Percentiles rank a stretch among this genome's conserved stretches.
Conservation (phyloP, 805 yeast species). For the Yueomyces sp. region DNA sequence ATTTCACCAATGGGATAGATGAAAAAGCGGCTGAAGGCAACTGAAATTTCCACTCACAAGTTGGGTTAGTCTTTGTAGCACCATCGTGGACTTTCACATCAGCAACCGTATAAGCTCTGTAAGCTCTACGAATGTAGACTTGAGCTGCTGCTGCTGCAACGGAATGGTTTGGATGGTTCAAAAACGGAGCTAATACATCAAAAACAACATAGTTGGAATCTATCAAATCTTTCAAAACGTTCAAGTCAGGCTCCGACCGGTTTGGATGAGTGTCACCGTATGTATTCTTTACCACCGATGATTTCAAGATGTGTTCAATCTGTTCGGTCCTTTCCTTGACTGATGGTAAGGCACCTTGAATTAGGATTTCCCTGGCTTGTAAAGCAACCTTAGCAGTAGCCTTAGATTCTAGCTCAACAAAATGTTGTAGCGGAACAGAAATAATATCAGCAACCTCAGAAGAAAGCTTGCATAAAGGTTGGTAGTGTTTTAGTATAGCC, state of each 20-base stretch:
- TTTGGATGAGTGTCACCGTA: conserved; percentile 74
- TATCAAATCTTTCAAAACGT: conserved; percentile 76
- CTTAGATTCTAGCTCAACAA: conserved; percentile 84
- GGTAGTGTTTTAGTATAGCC: conserved; percentile 75
- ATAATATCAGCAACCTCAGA: conserved; percentile 56
- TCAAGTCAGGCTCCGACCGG: conserved; percentile 63
- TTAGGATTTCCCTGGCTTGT: conserved; percentile 90
- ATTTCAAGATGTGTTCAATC: conserved; percentile 85
- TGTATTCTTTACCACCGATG: conserved; percentile 77
- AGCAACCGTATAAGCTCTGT: conserved; percentile 86
- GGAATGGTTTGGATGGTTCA: conserved; percentile 70
- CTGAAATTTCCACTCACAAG: conserved; percentile 80
- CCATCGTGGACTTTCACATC: conserved; percentile 52
- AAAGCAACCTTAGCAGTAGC: conserved; percentile 86
- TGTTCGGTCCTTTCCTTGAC: conserved; percentile 94
- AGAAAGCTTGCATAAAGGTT: conserved; percentile 61
- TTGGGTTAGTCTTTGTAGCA: conserved; percentile 35
- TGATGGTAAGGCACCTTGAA: conserved; percentile 94
- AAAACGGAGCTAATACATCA: conserved; percentile 88
- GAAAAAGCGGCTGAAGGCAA: conserved; percentile 74
- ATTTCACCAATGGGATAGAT: conserved; percentile 41
- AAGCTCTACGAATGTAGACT: conserved; percentile 91
- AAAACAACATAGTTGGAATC: conserved; percentile 94
- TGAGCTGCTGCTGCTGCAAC: conserved; percentile 94
- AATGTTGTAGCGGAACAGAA: conserved; percentile 56